phyloP scores from a whole-genome alignment of 1,284 basidiomycete genomes.

The Pterulicium gracile region DNA sequence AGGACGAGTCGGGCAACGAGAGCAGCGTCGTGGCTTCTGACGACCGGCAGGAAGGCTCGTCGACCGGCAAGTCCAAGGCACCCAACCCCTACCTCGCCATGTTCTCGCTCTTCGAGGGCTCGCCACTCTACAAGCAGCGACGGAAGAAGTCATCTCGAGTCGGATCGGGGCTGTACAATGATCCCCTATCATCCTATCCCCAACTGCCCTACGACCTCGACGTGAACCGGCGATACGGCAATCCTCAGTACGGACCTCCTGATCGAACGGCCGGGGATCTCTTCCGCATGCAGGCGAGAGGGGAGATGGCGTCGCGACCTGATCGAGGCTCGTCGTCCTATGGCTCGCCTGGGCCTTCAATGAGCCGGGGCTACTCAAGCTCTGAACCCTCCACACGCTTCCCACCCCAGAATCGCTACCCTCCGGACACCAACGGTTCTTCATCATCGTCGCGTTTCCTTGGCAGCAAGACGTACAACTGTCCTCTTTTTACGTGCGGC shows the following conservation, averaged over 20 bases:
- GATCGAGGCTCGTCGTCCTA: conserved; percentile 10
- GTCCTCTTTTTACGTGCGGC: conserved; percentile 72
- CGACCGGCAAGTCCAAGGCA: conserved; percentile 11
- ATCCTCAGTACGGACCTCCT: conserved; percentile 16
- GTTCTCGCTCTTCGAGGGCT: conserved; percentile 74
- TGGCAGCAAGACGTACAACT: conserved; percentile 52
- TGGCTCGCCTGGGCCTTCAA: conserved; percentile 5
- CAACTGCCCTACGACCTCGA: background rate
- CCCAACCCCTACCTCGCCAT: conserved; percentile 47
- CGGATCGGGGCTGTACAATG: conserved; percentile 13
- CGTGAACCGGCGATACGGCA: background rate
- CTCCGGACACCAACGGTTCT: background rate
- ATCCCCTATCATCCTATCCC: conserved; percentile 11
- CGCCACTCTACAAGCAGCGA: conserved; percentile 79
- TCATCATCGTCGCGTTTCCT: conserved; percentile 4
- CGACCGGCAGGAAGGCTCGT: conserved; percentile 16
- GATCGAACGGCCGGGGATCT: conserved; percentile 43
- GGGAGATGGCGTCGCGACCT: conserved; percentile 38
- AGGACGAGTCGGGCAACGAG: background rate
- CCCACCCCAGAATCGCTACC: background rate
- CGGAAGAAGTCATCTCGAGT: conserved; percentile 54
- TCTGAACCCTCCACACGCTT: background rate
- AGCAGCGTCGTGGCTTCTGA: conserved; percentile 4
- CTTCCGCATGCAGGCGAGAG: conserved; percentile 49
- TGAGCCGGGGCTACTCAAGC: background rate